phyloP scores from a whole-genome alignment of 2,329 filamentous ascomycete genomes.

The Plectosphaerella plurivora region DNA sequence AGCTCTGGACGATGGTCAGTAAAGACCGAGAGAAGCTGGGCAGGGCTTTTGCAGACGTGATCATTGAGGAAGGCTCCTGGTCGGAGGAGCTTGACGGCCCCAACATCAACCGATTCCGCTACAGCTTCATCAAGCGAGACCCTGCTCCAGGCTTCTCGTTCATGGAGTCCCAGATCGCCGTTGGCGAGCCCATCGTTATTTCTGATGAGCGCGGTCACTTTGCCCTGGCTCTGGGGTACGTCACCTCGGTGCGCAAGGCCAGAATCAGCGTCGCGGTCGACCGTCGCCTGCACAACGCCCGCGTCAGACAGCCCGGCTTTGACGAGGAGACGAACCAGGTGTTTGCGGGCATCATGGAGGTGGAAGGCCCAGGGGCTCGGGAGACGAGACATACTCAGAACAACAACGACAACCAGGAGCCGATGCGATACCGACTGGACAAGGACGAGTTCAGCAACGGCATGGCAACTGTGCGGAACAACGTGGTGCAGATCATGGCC shows the following conservation, averaged over 20 bases:
- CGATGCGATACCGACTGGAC: conserved; percentile 77
- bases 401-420: conserved; percentile 34
- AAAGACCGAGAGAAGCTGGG: conserved; percentile 81
- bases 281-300: conserved; percentile 80
- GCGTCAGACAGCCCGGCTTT: conserved; percentile 72
- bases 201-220: conserved; percentile 95
- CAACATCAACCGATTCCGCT: conserved; percentile 89
- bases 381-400: too few species aligned
- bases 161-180: conserved; percentile 78
- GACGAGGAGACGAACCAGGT: conserved; percentile 73
- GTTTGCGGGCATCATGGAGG: conserved; percentile 90
- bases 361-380: conserved; percentile 40
- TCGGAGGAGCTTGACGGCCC: conserved; percentile 63
- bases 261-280: conserved; percentile 88
- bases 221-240: conserved; percentile 87
- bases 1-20: conserved; percentile 96
- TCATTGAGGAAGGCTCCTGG: conserved; percentile 74
- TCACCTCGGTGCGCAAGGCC: conserved; percentile 69
- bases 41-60: conserved; percentile 82
- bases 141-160: conserved; percentile 69
- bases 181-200: conserved; percentile 91
- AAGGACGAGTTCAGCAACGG: conserved; percentile 99
- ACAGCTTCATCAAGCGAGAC: conserved; percentile 74
- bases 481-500: conserved; percentile 88
- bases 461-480: conserved; percentile 92